Percentiles rank a stretch among this genome's conserved stretches.
phyloP scores from a whole-genome alignment of 2,329 filamentous ascomycete genomes.

The Sporothrix mexicana region DNA sequence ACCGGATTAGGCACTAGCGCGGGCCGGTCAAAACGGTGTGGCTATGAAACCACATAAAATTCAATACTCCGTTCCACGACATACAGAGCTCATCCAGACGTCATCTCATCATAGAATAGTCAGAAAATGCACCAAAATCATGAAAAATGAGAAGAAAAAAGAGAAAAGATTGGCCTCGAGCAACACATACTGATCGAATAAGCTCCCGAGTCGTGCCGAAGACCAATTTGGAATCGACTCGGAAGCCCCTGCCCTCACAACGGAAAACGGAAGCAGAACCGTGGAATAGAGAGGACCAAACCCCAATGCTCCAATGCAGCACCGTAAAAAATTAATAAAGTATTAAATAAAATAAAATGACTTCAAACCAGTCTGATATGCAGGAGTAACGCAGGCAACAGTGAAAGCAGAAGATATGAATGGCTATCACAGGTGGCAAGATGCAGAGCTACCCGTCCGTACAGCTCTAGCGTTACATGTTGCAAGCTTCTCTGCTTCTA shows the following conservation, averaged over 20 bases:
- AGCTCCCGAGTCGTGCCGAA: not conserved
- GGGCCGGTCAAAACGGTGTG: constrained; percentile 27
- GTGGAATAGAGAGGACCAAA: not conserved
- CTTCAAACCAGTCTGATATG: not conserved
- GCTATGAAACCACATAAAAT: not conserved
- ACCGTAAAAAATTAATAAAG: not conserved
- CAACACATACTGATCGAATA: not conserved
- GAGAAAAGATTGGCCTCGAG: not conserved
- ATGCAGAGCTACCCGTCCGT: not conserved
- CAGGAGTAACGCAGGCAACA: constrained; percentile 3
- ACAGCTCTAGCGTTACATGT: constrained; percentile 13
- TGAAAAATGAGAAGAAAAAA: not conserved
- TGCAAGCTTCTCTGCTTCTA: not conserved
- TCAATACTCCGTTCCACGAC: not conserved
- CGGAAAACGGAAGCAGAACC: not conserved
- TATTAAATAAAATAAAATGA: not conserved
- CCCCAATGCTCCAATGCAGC: not conserved
- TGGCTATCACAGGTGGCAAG: not conserved
- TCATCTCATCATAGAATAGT: not conserved
- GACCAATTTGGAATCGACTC: not conserved
- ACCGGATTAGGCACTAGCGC: constrained; percentile 22
- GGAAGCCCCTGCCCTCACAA: not conserved
- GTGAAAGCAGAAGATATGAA: not conserved
- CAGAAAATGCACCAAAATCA: too few species aligned
- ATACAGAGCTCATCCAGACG: not conserved